Base-by-base conservation (phyloP, 805 yeast species). In the Candida sonorensis region DNA sequence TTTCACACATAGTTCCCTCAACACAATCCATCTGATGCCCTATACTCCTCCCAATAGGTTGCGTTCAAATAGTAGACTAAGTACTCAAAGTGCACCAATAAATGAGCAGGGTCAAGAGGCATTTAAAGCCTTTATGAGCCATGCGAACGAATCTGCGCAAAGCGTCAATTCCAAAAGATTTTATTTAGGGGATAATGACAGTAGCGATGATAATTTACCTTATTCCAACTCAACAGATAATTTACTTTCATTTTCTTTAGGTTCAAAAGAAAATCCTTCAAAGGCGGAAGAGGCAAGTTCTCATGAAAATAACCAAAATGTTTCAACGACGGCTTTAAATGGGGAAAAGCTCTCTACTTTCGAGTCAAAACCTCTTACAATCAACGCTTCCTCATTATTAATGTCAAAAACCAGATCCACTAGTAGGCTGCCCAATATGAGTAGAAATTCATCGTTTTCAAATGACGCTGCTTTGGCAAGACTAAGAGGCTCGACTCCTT, bases 21-120 rank as follows among this genome's bases (percentile, higher is more conserved):
- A n/a, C n/a, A n/a, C n/a, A n/a, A n/a, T n/a, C n/a, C 6, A 16
- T 20, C 24, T 24, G 16, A 50, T 50, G 55, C 55, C 55, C 1
- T 50, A 50, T 38, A 46, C 46, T n/a, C 51, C 55, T 7, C 55
- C 55, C 8, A 35, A 33, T 16, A 38, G 53, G 24, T 30, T 27
- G 16, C 21, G 17, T 10, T 23, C 31, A 8, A 23, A 6, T 23
- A 14, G n/a, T 9, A 29, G 23, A 18, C 36, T 30, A 10, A 23
- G 12, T 17, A 17, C 30, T 16, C 10, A 13, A 11, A 19, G 10
- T 16, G 12, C 22, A 14, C 9, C 20, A 9, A 18, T n/a, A n/a
- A 27, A 21, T 15, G 26, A 27, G 10, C 11, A 26, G 5, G 34
- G 33, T 10, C 41, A 37, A 11, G 41, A 32, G 14, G 46, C 46